phyloP scores from a whole-genome alignment of 345 rosid genomes.

The Pelargonium nanum region DNA sequence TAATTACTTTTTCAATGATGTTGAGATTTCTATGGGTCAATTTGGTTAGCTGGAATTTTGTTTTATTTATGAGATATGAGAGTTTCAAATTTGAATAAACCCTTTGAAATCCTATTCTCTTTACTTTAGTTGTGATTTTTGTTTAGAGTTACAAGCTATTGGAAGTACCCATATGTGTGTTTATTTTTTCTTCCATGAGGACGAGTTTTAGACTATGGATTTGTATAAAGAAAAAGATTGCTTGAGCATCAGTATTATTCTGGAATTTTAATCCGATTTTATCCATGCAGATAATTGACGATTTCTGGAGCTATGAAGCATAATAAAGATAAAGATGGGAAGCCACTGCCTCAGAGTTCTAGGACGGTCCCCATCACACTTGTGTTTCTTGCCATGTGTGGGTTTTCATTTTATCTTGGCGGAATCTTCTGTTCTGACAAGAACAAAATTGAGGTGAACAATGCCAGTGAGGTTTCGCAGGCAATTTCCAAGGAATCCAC shows the following conservation, averaged over 20 bases:
- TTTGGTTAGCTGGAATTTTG: background rate
- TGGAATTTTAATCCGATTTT: background rate
- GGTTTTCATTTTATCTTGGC: conserved; percentile 84
- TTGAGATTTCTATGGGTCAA: background rate
- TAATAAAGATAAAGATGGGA: conserved; percentile 63
- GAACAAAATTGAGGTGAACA: conserved; percentile 18
- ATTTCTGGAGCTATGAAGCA: conserved; percentile 47
- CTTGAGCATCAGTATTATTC: background rate
- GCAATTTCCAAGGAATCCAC: conserved; percentile 35
- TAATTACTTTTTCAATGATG: background rate
- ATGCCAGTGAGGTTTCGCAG: conserved; percentile 26
- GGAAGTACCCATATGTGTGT: no score
- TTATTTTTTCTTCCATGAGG: no score
- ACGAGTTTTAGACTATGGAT: no score
- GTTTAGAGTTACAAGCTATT: no score
- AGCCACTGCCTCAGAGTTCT: conserved; percentile 38
- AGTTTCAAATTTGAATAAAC: no score
- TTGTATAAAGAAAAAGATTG: no score
- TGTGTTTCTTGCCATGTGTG: conserved; percentile 50
- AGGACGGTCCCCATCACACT: conserved; percentile 42
- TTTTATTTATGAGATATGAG: no score
- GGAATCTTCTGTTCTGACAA: conserved; percentile 70
- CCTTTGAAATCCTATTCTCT: no score
- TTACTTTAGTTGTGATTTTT: no score
- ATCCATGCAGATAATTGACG: conserved; percentile 22